Percentiles rank a stretch among this genome's conserved stretches.
These are phyloP conservation scores for Claviceps purpurea DNA, from an alignment of 2,329 filamentous ascomycete genomes.

Conservation along the genomic window DNA sequence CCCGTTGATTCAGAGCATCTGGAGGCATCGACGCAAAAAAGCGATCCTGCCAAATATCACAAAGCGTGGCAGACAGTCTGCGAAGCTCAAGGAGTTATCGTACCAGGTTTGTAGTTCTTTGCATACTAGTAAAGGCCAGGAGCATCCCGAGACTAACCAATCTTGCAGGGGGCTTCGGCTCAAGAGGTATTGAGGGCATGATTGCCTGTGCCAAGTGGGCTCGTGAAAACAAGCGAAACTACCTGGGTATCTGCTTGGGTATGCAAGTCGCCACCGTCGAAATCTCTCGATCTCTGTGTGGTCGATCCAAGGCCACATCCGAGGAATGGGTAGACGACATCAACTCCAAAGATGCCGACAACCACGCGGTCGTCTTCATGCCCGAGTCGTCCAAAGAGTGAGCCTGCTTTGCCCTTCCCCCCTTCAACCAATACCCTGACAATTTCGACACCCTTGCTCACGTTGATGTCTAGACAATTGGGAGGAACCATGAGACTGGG, in stretches of 20 bases:
- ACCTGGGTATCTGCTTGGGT: constrained; percentile 79
- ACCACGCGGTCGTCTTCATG: constrained; percentile 80
- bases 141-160: constrained; percentile 1
- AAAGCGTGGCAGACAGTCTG: constrained; percentile 60
- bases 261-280: constrained; percentile 93
- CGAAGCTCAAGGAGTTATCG: constrained; percentile 48
- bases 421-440: neutral
- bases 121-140: neutral
- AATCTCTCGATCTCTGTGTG: constrained; percentile 64
- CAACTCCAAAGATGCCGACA: constrained; percentile 32
- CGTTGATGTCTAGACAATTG: constrained; percentile 28
- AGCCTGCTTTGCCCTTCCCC: neutral
- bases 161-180: constrained; percentile 56
- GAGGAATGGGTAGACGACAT: constrained; percentile 34
- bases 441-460: neutral
- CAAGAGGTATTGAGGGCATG: constrained; percentile 80
- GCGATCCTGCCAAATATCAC: constrained; percentile 60
- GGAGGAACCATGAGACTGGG: constrained; percentile 84
- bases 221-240: constrained; percentile 66
- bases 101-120: constrained; percentile 7
- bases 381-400: constrained; percentile 48
- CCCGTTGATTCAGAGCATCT: constrained; percentile 81
- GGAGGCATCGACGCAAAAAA: constrained; percentile 49
- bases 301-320: constrained; percentile 40
- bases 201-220: constrained; percentile 78